Conservation (phyloP, 805 yeast genomes). For the Wickerhamiella nectarea region DNA sequence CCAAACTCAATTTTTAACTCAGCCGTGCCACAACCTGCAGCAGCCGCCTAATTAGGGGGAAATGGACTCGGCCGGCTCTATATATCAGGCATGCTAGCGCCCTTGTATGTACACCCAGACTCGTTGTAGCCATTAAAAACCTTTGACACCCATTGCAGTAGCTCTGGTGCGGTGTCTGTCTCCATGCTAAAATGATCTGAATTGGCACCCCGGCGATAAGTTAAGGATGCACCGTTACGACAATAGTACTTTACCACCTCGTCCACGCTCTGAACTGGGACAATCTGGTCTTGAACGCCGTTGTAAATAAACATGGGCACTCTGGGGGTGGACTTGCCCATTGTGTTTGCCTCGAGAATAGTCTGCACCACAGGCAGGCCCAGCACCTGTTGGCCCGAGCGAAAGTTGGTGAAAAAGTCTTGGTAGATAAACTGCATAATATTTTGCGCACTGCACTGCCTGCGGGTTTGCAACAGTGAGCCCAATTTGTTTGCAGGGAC, state of each 20-base stretch:
- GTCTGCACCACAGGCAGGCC: slow-evolving; percentile 7
- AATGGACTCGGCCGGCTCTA: too few relatives aligned
- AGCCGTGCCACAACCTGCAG: too few relatives aligned
- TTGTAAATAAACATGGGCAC: slow-evolving; percentile 20
- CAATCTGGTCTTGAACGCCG: slow-evolving; percentile 19
- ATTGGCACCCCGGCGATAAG: slow-evolving; percentile 12
- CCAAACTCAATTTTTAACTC: too few relatives aligned
- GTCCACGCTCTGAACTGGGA: slow-evolving; percentile 15
- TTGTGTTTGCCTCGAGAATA: slow-evolving; percentile 14
- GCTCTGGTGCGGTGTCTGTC: background rate
- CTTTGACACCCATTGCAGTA: background rate
- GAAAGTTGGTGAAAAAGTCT: slow-evolving; percentile 16
- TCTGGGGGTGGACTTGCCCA: slow-evolving; percentile 18
- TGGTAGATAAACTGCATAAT: slow-evolving; percentile 10
- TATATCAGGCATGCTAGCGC: background rate
- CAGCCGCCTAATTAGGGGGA: too few relatives aligned
- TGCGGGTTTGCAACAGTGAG: background rate
- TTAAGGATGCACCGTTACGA: slow-evolving; percentile 15
- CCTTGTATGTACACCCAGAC: background rate
- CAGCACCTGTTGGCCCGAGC: slow-evolving; percentile 15
- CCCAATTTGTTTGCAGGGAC: slow-evolving; percentile 4
- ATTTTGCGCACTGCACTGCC: slow-evolving; percentile 13
- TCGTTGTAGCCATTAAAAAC: background rate
- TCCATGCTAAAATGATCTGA: slow-evolving; percentile 8
- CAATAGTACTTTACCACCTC: slow-evolving; percentile 17